These are phyloP conservation scores for Geopyxis carbonaria DNA, from an alignment of 495 filamentous ascomycete genomes.

Conservation along the genomic window DNA sequence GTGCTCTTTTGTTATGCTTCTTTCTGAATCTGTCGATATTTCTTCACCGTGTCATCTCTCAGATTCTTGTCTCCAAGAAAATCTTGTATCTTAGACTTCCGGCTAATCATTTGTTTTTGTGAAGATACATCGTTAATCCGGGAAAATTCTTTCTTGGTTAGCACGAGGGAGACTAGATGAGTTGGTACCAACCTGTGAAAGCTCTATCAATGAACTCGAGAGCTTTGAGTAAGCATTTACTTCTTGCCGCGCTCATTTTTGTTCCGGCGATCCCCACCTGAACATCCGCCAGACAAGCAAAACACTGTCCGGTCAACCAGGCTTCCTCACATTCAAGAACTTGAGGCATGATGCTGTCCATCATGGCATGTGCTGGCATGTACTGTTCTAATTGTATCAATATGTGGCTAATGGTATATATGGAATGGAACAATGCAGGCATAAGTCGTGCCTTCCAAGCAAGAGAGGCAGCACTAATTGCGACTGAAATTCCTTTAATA, in stretches of 20 bases:
- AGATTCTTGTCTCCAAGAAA: constrained; percentile 50
- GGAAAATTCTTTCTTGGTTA: constrained; percentile 37
- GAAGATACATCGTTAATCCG: constrained; percentile 55
- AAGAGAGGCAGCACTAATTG: constrained; percentile 60
- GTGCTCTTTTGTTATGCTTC: not conserved
- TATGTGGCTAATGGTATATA: constrained; percentile 50
- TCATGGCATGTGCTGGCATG: constrained; percentile 44
- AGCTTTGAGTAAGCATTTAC: constrained; percentile 46
- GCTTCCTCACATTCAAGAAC: constrained; percentile 58
- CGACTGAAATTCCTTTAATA: constrained; percentile 67
- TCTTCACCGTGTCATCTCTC: constrained; percentile 41
- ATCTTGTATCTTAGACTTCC: constrained; percentile 68
- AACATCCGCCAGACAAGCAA: constrained; percentile 62
- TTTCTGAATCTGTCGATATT: constrained; percentile 20
- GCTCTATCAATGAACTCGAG: constrained; percentile 51
- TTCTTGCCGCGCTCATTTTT: constrained; percentile 25
- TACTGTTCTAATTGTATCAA: constrained; percentile 62
- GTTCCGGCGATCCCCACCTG: constrained; percentile 56
- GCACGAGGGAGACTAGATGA: not conserved
- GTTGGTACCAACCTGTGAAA: constrained; percentile 25
- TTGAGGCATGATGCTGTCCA: constrained; percentile 65
- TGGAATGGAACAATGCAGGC: constrained; percentile 58
- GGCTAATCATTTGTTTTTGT: constrained; percentile 70
- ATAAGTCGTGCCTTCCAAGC: constrained; percentile 56
- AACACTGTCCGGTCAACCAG: constrained; percentile 46